phyloP scores from a whole-genome alignment of 768 basidiomycete species.

The Amylocystis lapponica region DNA sequence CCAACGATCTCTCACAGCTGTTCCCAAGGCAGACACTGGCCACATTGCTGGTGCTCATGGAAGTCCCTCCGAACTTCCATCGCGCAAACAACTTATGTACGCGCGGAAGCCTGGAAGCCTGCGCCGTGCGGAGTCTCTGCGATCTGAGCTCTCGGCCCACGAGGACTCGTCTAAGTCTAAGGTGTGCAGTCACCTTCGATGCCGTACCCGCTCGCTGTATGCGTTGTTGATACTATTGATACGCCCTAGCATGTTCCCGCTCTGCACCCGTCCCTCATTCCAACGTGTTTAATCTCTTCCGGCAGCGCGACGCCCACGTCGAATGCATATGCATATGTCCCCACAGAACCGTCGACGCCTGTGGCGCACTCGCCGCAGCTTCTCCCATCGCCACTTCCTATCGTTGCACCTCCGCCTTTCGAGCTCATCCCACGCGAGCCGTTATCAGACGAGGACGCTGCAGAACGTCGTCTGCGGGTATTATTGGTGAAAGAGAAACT shows the following conservation, averaged over 20 bases:
- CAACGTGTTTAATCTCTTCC: not conserved
- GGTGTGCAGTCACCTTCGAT: not conserved
- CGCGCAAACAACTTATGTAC: slow-evolving; percentile 4
- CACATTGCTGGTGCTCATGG: no score
- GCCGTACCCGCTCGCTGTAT: not conserved
- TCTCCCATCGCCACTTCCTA: slow-evolving; percentile 31
- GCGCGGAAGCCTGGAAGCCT: slow-evolving; percentile 34
- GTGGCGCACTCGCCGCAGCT: not conserved
- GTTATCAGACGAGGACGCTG: slow-evolving; percentile 34
- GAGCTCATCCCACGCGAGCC: slow-evolving; percentile 27
- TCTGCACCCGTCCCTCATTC: not conserved
- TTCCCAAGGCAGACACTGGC: not conserved
- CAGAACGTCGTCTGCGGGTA: slow-evolving; percentile 37
- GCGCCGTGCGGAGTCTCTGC: slow-evolving; percentile 35
- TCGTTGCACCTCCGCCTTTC: slow-evolving; percentile 47
- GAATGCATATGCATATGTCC: slow-evolving; percentile 3
- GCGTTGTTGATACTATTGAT: not conserved
- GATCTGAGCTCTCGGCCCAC: slow-evolving; percentile 22
- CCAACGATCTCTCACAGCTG: not conserved
- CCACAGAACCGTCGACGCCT: slow-evolving; percentile 14
- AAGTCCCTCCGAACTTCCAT: slow-evolving; percentile 1
- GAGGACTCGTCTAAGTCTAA: slow-evolving; percentile 10
- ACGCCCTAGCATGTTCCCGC: not conserved
- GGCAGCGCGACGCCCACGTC: not conserved
- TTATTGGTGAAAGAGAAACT: slow-evolving; percentile 38